These are phyloP conservation scores for Phytophthora sansomeana DNA, from an alignment of 352 stramenopile genomes.

Conservation along the genomic window DNA sequence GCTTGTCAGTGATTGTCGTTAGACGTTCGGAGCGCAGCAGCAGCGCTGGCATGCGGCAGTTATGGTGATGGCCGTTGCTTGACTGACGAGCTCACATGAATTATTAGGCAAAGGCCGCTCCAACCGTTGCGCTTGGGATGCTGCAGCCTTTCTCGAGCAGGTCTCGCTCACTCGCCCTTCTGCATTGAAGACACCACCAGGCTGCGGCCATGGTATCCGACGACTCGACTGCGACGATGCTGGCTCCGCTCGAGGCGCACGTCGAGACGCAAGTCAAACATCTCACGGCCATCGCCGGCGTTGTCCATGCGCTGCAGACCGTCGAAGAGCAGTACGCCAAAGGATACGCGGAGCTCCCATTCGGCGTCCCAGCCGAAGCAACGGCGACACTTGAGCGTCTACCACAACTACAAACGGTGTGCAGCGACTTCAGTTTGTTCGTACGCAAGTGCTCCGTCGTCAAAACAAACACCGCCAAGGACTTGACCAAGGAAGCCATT, in stretches of 20 bases:
- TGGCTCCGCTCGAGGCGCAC: slow-evolving; percentile 40
- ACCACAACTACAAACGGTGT: slow-evolving; percentile 37
- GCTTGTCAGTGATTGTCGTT: neutral
- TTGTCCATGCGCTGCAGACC: slow-evolving; percentile 46
- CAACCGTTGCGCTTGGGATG: slow-evolving; percentile 22
- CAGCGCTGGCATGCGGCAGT: too few relatives aligned
- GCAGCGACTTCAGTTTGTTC: slow-evolving; percentile 36
- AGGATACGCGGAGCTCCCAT: slow-evolving; percentile 37
- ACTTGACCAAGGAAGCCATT: slow-evolving; percentile 40
- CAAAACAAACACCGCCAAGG: slow-evolving; percentile 34
- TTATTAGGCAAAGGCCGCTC: too few relatives aligned
- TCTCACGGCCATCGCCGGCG: slow-evolving; percentile 27
- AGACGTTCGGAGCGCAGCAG: too few relatives aligned
- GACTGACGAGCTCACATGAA: too few relatives aligned
- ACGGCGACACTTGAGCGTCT: slow-evolving; percentile 9
- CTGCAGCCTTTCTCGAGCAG: slow-evolving; percentile 4
- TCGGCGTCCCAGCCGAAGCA: slow-evolving; percentile 19
- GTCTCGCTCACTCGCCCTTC: slow-evolving; percentile 23
- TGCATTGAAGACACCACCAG: slow-evolving; percentile 22
- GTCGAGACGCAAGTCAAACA: slow-evolving; percentile 43
- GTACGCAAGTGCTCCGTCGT: slow-evolving; percentile 23
- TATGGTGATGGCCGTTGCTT: slow-evolving; percentile 3
- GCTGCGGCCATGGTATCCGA: slow-evolving; percentile 19
- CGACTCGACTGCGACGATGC: slow-evolving; percentile 6
- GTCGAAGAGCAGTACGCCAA: slow-evolving; percentile 49